Evolutionary conservation across 2,329 filamentous ascomycete species (phyloP).

Genomic region (Aspergillaceae sp.): DNA sequence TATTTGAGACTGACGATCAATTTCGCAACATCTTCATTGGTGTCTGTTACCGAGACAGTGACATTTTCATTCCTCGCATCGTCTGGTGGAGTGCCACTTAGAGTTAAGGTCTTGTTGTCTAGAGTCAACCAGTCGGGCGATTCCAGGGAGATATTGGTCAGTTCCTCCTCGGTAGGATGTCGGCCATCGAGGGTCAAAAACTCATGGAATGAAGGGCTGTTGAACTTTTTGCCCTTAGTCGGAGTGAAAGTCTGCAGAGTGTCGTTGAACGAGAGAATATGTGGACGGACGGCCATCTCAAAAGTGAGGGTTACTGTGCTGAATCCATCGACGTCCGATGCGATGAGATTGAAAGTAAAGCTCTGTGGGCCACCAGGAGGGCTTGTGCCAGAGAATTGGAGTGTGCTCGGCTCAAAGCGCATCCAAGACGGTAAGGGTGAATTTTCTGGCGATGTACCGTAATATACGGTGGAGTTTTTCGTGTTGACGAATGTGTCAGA

Average conservation of each 20-base stretch:
- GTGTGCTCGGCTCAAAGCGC: conserved; percentile 54
- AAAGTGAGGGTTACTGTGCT: conserved; percentile 58
- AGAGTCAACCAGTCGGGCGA: conserved; percentile 63
- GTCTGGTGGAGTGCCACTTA: conserved; percentile 58
- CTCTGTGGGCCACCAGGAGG: conserved; percentile 62
- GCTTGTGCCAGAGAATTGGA: conserved; percentile 64
- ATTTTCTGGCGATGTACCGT: conserved; percentile 65
- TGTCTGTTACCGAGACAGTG: conserved; percentile 51
- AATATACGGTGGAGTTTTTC: conserved; percentile 55
- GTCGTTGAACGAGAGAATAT: conserved; percentile 58
- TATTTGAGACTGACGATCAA: conserved; percentile 45
- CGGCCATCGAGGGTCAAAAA: conserved; percentile 52
- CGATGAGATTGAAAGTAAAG: conserved; percentile 64
- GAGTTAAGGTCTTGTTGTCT: conserved; percentile 50
- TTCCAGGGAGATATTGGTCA: conserved; percentile 46
- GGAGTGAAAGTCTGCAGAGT: conserved; percentile 51
- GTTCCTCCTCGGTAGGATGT: conserved; percentile 40
- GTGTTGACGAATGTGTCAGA: conserved; percentile 56
- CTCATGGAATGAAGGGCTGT: conserved; percentile 44
- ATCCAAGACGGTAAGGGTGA: conserved; percentile 84
- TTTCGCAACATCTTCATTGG: conserved; percentile 51
- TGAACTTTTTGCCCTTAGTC: conserved; percentile 44
- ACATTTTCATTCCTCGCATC: conserved; percentile 54
- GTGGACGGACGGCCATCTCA: conserved; percentile 61
- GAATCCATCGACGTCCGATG: conserved; percentile 73